Evolutionary conservation across 164 flowering plant genomes (phyloP).

Genomic region (Berberis vulgaris): DNA sequence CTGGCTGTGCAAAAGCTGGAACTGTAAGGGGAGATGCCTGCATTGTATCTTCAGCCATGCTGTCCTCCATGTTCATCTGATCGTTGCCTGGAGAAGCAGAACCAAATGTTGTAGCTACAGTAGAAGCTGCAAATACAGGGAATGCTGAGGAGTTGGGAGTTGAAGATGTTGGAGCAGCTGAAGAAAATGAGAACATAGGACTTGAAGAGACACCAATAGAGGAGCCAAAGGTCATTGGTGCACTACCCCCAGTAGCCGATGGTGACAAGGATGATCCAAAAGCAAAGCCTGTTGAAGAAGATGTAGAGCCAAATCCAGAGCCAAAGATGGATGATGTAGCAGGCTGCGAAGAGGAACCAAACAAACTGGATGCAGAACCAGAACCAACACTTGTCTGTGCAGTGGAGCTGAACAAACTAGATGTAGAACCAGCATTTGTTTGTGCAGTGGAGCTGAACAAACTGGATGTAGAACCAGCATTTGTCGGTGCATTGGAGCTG

Average conservation of each 20-base stretch:
- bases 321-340: constrained; percentile 26
- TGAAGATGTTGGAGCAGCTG: constrained; percentile 27
- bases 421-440: too few relatives aligned
- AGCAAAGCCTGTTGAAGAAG: constrained; percentile 27
- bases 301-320: constrained; percentile 20
- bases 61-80: constrained; percentile 82
- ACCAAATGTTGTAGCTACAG: constrained; percentile 25
- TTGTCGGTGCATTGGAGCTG: constrained; percentile 8
- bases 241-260: constrained; percentile 18
- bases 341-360: constrained; percentile 34
- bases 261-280: constrained; percentile 43
- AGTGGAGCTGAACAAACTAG: constrained; percentile 9
- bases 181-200: constrained; percentile 34
- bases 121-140: constrained; percentile 34
- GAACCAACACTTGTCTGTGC: too few relatives aligned
- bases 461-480: constrained; percentile 1
- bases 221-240: constrained; percentile 28
- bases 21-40: constrained; percentile 35
- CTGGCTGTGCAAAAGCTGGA: constrained; percentile 44
- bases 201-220: constrained; percentile 30
- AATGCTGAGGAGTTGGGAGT: constrained; percentile 16
- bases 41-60: constrained; percentile 85
- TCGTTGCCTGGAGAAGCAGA: constrained; percentile 39
- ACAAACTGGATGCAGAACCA: constrained; percentile 10
- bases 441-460: too few relatives aligned